Conservation (phyloP, 2,329 filamentous ascomycete genomes). For the Mycosphaerelloides madeirae region DNA sequence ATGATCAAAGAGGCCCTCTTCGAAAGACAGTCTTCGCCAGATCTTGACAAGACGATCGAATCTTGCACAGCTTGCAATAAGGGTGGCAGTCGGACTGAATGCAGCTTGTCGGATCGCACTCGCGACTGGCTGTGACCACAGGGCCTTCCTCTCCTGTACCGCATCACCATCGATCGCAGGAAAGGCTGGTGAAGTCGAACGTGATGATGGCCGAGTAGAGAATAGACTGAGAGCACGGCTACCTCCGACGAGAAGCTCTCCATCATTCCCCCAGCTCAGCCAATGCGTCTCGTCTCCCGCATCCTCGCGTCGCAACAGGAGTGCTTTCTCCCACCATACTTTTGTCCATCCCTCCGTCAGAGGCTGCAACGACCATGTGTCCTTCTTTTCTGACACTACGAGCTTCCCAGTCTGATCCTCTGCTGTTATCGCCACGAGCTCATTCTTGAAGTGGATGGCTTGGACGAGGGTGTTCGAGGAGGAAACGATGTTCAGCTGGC, state of each 20-base stretch:
- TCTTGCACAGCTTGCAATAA: conserved; percentile 75
- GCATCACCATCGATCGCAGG: conserved; percentile 31
- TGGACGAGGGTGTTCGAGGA: conserved; percentile 72
- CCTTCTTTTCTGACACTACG: conserved; percentile 62
- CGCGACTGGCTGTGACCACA: conserved; percentile 73
- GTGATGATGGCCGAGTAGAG: conserved; percentile 42
- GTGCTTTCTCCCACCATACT: conserved; percentile 65
- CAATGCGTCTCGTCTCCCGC: conserved; percentile 48
- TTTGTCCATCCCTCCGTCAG: conserved; percentile 68
- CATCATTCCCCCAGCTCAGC: conserved; percentile 80
- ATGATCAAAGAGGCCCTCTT: conserved; percentile 83
- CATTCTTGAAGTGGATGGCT: conserved; percentile 58
- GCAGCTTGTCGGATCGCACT: conserved; percentile 67
- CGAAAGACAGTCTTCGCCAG: conserved; percentile 84
- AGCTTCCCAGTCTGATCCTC: conserved; percentile 83
- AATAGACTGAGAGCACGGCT: conserved; percentile 65
- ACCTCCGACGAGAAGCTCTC: conserved; percentile 79
- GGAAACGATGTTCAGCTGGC: conserved; percentile 76
- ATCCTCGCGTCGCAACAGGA: conserved; percentile 49
- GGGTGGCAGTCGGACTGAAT: conserved; percentile 80
- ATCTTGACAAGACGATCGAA: conserved; percentile 85
- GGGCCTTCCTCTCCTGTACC: conserved; percentile 42
- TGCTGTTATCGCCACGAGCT: conserved; percentile 72
- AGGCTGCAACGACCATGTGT: conserved; percentile 74
- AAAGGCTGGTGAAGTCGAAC: conserved; percentile 21